Base-by-base conservation (phyloP, 2,329 filamentous ascomycete species). In the Colletotrichum sansevieriae region DNA sequence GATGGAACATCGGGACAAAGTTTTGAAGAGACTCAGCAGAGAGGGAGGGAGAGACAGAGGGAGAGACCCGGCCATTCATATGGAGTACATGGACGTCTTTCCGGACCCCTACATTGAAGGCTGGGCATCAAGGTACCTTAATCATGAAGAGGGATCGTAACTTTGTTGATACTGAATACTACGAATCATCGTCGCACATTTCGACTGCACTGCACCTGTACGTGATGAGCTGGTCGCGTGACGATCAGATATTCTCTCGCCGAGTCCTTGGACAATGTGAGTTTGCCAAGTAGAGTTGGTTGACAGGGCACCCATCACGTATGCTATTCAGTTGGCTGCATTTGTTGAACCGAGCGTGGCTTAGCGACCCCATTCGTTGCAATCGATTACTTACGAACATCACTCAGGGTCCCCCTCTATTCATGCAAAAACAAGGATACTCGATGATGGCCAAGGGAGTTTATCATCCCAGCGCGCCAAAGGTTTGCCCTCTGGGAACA, bases 101-200 rank as follows among this genome's bases (percentile, higher is more conserved):
- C 41, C 13, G 44, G 20, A 35, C 25, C 18, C 57, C 44, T 33
- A 18, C 57, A 22, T 54, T 47, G 59, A 62, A 37, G 25, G 59
- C 59, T 62, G 37, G 47, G 44, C 39, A 62, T 62, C 4, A 25
- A 25, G 25, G 25, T 25, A 25, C 25, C 25, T 5, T 60, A 62
- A 62, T 62, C 15, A 35, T 46, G 59, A 62, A 35, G 41, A 62
- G 22, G 44, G 44, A 49, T 41, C 13, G 44, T 7, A 60, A 51
- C 57, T 51, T 33, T 49, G 57, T 33, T 49, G 44, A 51, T 60
- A 35, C 51, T 20, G 57, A 60, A 51, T 59, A 60, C 35, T 29
- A 47, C 33, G 8, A 8, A 8, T 29, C 9, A 8, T 8, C 7
- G 29, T 25, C 25, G 25, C 25, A 25, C 25, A 25, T 25, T 25